Evolutionary conservation across 495 filamentous ascomycete species (phyloP).

Genomic region (Penicillium canescens): DNA sequence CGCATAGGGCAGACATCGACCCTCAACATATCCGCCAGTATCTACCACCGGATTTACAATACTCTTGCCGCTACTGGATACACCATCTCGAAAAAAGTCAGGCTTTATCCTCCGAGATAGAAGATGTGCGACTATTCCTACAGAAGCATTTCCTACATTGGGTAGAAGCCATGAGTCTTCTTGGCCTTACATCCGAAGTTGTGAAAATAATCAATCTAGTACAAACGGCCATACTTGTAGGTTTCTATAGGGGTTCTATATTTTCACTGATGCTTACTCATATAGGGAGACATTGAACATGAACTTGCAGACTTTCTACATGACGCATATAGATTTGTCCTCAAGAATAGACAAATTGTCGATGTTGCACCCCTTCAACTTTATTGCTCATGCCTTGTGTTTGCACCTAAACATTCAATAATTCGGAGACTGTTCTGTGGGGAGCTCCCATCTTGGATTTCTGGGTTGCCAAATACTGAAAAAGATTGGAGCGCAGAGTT

Average conservation of each 20-base stretch:
- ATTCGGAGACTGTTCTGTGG: no score
- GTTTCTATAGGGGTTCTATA: no score
- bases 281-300: no score
- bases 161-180: no score
- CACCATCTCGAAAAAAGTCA: slow-evolving; percentile 23
- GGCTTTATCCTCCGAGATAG: slow-evolving; percentile 19
- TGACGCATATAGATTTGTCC: slow-evolving; percentile 39
- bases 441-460: slow-evolving; percentile 13
- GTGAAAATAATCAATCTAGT: no score
- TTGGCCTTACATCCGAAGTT: no score
- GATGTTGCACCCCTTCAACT: slow-evolving; percentile 26
- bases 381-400: slow-evolving; percentile 33
- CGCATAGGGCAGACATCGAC: slow-evolving; percentile 21
- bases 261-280: no score
- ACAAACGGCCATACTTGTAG: no score
- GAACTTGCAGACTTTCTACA: background rate
- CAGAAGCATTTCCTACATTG: slow-evolving; percentile 7
- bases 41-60: slow-evolving; percentile 29
- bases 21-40: slow-evolving; percentile 11
- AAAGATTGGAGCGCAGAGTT: slow-evolving; percentile 18
- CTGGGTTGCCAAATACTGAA: no score
- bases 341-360: slow-evolving; percentile 31
- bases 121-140: slow-evolving; percentile 33
- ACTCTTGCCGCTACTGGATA: slow-evolving; percentile 37
- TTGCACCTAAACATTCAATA: slow-evolving; percentile 31